These are phyloP conservation scores for Epichloe gansuensis DNA, from an alignment of 2,329 filamentous ascomycete genomes.

Conservation along the genomic window DNA sequence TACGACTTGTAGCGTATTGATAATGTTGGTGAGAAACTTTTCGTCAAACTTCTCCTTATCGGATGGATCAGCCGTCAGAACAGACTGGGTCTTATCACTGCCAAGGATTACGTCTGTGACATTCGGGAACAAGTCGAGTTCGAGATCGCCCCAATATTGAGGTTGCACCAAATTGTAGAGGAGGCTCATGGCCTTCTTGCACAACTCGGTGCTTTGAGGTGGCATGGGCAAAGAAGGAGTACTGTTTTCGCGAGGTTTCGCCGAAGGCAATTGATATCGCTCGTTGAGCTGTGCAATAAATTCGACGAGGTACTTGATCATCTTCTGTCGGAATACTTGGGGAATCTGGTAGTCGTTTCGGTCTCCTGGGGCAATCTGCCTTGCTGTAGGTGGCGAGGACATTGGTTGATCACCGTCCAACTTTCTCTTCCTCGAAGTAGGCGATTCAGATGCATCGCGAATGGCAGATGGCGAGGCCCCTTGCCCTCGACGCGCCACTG, in stretches of 20 bases:
- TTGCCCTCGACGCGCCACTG: conserved; percentile 62
- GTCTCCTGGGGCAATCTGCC: conserved; percentile 30
- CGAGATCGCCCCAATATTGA: conserved; percentile 82
- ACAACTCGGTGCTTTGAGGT: conserved; percentile 59
- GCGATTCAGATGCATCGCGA: conserved; percentile 50
- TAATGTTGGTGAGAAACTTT: conserved; percentile 73
- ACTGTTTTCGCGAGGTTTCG: conserved; percentile 47
- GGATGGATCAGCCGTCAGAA: conserved; percentile 44
- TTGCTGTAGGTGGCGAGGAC: conserved; percentile 41
- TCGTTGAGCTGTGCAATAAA: conserved; percentile 89
- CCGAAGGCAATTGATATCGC: conserved; percentile 64
- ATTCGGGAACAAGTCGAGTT: conserved; percentile 83
- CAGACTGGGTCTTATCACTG: conserved; percentile 59
- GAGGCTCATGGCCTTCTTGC: conserved; percentile 71
- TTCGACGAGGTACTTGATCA: conserved; percentile 90
- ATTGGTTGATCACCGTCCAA: conserved; percentile 50
- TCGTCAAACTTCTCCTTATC: conserved; percentile 68
- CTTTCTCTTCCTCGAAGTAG: conserved; percentile 62
- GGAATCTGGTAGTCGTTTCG: conserved; percentile 58
- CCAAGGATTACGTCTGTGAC: conserved; percentile 77
- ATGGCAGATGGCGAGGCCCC: conserved; percentile 14
- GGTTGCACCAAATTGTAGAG: conserved; percentile 77
- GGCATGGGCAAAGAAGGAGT: conserved; percentile 34
- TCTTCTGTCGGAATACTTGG: conserved; percentile 54
- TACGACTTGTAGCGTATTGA: conserved; percentile 89